phyloP scores from a whole-genome alignment of 768 basidiomycete species.

The Boletellus emodensis region DNA sequence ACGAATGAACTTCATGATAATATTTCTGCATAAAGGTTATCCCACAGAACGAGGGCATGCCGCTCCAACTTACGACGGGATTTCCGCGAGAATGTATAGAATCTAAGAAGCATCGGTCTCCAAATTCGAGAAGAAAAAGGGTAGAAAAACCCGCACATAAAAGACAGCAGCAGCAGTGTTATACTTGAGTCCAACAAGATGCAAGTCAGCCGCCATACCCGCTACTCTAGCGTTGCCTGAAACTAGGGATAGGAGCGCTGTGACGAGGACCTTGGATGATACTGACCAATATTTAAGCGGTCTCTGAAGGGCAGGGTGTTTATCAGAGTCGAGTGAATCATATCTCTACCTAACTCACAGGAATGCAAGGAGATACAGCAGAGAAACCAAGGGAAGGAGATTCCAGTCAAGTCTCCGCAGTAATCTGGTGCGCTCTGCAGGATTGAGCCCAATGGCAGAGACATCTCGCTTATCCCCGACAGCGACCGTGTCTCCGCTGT shows the following conservation, averaged over 20 bases:
- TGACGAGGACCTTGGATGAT: neutral
- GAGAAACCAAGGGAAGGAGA: neutral
- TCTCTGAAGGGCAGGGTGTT: neutral
- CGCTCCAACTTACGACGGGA: neutral
- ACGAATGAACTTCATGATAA: neutral
- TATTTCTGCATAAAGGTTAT: neutral
- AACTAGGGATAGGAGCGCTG: neutral
- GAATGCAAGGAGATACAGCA: neutral
- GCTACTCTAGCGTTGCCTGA: neutral
- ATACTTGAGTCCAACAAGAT: neutral
- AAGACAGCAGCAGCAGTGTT: slow-evolving; percentile 3
- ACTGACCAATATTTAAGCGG: neutral
- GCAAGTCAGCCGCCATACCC: neutral
- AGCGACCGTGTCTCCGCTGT: neutral
- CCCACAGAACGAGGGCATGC: neutral
- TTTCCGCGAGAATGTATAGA: neutral
- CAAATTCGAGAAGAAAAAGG: neutral
- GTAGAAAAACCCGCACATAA: neutral
- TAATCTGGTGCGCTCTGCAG: neutral
- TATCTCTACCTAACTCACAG: neutral
- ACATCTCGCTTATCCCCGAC: neutral
- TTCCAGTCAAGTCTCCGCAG: slow-evolving; percentile 3
- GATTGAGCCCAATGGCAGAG: neutral
- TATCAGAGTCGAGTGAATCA: neutral
- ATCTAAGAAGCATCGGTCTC: neutral